A percentile compares a stretch with the other conserved stretches of the same genome.
Conservation (phyloP, 257 asterid species). For the Nyctanthes arbortristis region DNA sequence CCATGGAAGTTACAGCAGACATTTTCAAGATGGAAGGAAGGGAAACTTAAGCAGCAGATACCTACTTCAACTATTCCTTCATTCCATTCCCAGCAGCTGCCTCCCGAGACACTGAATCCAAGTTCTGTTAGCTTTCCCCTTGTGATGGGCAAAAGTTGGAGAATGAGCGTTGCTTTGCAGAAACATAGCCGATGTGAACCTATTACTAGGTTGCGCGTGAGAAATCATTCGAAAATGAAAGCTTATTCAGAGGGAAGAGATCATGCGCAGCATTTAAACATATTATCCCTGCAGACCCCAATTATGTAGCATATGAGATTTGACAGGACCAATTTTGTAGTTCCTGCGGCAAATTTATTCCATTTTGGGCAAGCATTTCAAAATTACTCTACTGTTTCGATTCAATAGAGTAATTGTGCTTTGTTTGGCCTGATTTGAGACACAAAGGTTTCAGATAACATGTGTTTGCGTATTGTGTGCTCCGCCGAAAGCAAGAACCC, state of each 20-base stretch:
- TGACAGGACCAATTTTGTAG: constrained; percentile 41
- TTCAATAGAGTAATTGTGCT: neutral
- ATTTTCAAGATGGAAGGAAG: constrained; percentile 51
- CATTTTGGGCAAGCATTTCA: constrained; percentile 24
- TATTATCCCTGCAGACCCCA: constrained; percentile 68
- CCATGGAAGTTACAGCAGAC: constrained; percentile 56
- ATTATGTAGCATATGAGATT: constrained; percentile 23
- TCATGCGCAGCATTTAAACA: constrained; percentile 37
- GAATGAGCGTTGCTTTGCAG: constrained; percentile 40
- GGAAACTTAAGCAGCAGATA: constrained; percentile 27
- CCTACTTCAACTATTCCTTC: constrained; percentile 18
- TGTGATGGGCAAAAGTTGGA: constrained; percentile 30
- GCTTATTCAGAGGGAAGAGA: constrained; percentile 24
- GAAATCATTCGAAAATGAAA: constrained; percentile 41
- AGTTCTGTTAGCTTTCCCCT: constrained; percentile 45
- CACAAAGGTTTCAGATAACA: neutral
- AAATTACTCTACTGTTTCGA: constrained; percentile 11
- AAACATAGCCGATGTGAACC: constrained; percentile 23
- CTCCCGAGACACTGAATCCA: constrained; percentile 20
- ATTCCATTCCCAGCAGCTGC: constrained; percentile 9
- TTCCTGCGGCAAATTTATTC: constrained; percentile 20
- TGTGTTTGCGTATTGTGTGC: neutral
- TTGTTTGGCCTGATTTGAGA: constrained; percentile 1
- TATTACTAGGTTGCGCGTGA: constrained; percentile 28
- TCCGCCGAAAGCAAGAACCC: neutral